Evolutionary conservation across 2,329 filamentous ascomycete species (phyloP).

Genomic region (Venturia effusa): DNA sequence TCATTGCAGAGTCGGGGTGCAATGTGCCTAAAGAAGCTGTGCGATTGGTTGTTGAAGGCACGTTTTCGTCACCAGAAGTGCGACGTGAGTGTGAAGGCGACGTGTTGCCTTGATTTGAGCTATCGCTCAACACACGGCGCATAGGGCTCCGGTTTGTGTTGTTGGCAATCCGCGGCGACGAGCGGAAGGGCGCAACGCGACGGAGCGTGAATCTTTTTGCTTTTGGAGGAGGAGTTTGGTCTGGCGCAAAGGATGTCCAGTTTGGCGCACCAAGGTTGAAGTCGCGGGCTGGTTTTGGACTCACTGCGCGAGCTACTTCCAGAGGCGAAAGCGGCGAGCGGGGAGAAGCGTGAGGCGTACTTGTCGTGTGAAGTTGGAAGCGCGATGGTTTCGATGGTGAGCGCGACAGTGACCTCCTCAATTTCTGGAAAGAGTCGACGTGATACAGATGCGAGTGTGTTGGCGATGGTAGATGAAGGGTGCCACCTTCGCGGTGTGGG

Average conservation of each 20-base stretch:
- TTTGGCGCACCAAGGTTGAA: not conserved
- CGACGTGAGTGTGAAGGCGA: slow-evolving; percentile 40
- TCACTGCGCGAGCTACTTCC: slow-evolving; percentile 33
- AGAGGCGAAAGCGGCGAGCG: slow-evolving; percentile 28
- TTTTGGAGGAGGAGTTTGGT: slow-evolving; percentile 35
- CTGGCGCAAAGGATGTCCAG: not conserved
- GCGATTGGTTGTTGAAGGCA: not conserved
- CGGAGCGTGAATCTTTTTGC: slow-evolving; percentile 44
- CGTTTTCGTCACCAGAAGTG: slow-evolving; percentile 36
- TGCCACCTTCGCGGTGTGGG: slow-evolving; percentile 53
- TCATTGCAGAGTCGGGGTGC: slow-evolving; percentile 14
- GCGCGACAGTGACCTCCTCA: slow-evolving; percentile 78
- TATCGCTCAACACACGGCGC: slow-evolving; percentile 63
- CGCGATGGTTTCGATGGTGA: slow-evolving; percentile 75
- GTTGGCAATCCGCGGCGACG: slow-evolving; percentile 49
- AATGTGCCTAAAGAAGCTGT: not conserved
- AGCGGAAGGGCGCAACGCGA: slow-evolving; percentile 40
- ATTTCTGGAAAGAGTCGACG: slow-evolving; percentile 68
- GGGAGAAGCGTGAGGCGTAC: slow-evolving; percentile 30
- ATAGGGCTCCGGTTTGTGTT: slow-evolving; percentile 67
- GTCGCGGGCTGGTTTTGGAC: slow-evolving; percentile 35
- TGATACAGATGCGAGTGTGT: slow-evolving; percentile 61
- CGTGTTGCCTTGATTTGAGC: slow-evolving; percentile 61
- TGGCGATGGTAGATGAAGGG: slow-evolving; percentile 77
- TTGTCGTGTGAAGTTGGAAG: slow-evolving; percentile 53